These are phyloP conservation scores for Lactarius vividus DNA, from an alignment of 768 basidiomycete species.

Conservation along the genomic window DNA sequence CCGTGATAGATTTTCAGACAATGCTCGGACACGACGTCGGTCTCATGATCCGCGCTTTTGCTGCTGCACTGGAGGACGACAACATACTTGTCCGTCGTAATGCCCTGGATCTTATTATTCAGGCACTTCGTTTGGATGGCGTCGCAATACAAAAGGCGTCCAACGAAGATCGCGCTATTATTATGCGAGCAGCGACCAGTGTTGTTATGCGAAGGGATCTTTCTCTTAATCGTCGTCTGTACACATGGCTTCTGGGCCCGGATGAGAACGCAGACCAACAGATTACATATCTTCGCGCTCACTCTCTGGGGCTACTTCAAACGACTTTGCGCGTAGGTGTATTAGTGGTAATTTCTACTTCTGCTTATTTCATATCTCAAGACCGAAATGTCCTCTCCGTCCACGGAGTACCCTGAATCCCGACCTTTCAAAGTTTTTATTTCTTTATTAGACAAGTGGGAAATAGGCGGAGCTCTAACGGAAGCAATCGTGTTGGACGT, in stretches of 20 bases:
- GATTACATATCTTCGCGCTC: slow-evolving; percentile 59
- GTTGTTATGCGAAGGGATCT: slow-evolving; percentile 92
- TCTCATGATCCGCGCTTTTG: slow-evolving; percentile 90
- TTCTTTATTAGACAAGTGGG: slow-evolving; percentile 94
- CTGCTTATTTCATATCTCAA: slow-evolving; percentile 33
- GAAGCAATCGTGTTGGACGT: slow-evolving; percentile 77
- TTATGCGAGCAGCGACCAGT: slow-evolving; percentile 82
- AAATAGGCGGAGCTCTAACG: slow-evolving; percentile 81
- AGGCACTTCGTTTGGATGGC: slow-evolving; percentile 73
- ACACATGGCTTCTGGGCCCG: slow-evolving; percentile 88
- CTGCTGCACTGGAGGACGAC: slow-evolving; percentile 89
- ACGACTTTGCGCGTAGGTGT: slow-evolving; percentile 61
- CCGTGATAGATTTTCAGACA: slow-evolving; percentile 52
- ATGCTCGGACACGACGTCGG: slow-evolving; percentile 87
- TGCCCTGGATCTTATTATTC: slow-evolving; percentile 79
- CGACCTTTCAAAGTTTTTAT: slow-evolving; percentile 96
- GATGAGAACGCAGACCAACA: slow-evolving; percentile 78
- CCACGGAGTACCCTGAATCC: slow-evolving; percentile 70
- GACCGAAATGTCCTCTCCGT: slow-evolving; percentile 75
- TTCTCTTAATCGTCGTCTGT: slow-evolving; percentile 88
- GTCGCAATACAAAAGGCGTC: slow-evolving; percentile 65
- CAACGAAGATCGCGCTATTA: slow-evolving; percentile 69
- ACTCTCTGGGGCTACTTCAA: slow-evolving; percentile 71
- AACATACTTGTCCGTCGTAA: slow-evolving; percentile 87
- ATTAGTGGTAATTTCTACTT: not conserved